phyloP scores from a whole-genome alignment of 768 basidiomycete genomes.

The Leucocoprinus birnbaumii region DNA sequence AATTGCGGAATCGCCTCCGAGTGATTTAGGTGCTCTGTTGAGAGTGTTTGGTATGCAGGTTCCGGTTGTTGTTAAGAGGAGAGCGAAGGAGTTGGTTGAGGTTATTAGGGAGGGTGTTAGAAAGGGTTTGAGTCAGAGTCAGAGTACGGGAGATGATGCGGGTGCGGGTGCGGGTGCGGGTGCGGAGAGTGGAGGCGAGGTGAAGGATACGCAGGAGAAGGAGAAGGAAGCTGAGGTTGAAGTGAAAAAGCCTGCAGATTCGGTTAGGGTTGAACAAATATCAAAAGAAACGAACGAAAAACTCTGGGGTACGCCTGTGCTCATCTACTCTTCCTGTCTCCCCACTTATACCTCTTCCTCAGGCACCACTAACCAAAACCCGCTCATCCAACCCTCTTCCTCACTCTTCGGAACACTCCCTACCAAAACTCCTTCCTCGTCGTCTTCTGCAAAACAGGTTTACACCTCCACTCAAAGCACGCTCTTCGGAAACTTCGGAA shows the following conservation, averaged over 20 bases:
- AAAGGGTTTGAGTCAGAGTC: conserved; percentile 20
- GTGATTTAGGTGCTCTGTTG: conserved; percentile 60
- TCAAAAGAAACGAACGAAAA: conserved; percentile 24
- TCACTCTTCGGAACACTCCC: conserved; percentile 27
- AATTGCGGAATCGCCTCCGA: conserved; percentile 69
- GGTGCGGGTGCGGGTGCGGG: too few species aligned
- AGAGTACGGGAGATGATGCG: not conserved
- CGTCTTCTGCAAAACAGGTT: conserved; percentile 26
- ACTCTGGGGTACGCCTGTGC: conserved; percentile 19
- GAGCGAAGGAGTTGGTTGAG: conserved; percentile 61
- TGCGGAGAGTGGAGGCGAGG: too few species aligned
- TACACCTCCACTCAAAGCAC: conserved; percentile 29
- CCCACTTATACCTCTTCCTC: not conserved
- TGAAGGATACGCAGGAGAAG: too few species aligned
- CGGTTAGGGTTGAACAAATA: not conserved
- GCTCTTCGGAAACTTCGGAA: conserved; percentile 41
- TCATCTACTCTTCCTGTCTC: not conserved
- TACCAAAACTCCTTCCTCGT: conserved; percentile 14
- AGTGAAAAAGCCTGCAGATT: conserved; percentile 12
- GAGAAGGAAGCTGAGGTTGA: conserved; percentile 17
- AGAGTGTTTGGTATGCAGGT: conserved; percentile 51
- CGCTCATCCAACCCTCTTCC: conserved; percentile 19
- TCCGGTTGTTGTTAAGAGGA: conserved; percentile 60
- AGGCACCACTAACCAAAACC: conserved; percentile 10
- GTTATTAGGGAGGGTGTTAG: conserved; percentile 54